phyloP scores from a whole-genome alignment of 2,329 filamentous ascomycete species.

The Plenodomus tracheiphilus region DNA sequence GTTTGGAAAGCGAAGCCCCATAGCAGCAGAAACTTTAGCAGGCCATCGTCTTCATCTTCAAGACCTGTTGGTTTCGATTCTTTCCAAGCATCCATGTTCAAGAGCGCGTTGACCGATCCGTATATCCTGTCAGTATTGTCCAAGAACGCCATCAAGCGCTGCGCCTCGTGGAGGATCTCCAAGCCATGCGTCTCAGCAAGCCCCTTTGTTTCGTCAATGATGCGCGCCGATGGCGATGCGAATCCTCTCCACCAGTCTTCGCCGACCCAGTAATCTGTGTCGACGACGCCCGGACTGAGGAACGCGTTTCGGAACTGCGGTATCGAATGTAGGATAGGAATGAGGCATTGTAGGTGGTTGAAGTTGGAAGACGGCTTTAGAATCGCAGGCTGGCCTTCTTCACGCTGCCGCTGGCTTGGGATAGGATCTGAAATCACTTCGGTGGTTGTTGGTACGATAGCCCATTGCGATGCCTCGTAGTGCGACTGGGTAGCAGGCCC shows the following conservation, averaged over 20 bases:
- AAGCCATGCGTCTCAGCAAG: slow-evolving; percentile 30
- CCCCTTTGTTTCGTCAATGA: slow-evolving; percentile 50
- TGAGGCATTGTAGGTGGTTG: slow-evolving; percentile 59
- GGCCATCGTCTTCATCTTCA: slow-evolving; percentile 40
- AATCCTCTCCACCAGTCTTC: slow-evolving; percentile 66
- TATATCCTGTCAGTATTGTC: slow-evolving; percentile 62
- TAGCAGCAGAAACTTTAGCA: slow-evolving; percentile 52
- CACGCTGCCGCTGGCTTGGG: slow-evolving; percentile 51
- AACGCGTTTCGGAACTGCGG: slow-evolving; percentile 62
- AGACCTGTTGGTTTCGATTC: slow-evolving; percentile 12
- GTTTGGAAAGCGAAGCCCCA: slow-evolving; percentile 54
- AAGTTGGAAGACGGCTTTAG: slow-evolving; percentile 58
- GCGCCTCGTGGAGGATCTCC: slow-evolving; percentile 60
- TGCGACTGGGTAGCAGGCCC: slow-evolving; percentile 58
- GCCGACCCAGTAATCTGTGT: slow-evolving; percentile 58
- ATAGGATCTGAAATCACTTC: slow-evolving; percentile 59
- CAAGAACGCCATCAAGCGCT: slow-evolving; percentile 65
- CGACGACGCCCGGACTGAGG: slow-evolving; percentile 50
- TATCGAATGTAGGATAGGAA: slow-evolving; percentile 66
- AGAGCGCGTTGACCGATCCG: slow-evolving; percentile 58
- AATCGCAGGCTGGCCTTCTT: slow-evolving; percentile 57
- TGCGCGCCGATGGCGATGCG: slow-evolving; percentile 53
- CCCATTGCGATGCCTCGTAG: slow-evolving; percentile 61
- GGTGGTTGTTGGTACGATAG: slow-evolving; percentile 55
- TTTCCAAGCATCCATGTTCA: slow-evolving; percentile 47